Base-by-base conservation (phyloP, 495 filamentous ascomycete species). In the Astrothelium subdiscretum region DNA sequence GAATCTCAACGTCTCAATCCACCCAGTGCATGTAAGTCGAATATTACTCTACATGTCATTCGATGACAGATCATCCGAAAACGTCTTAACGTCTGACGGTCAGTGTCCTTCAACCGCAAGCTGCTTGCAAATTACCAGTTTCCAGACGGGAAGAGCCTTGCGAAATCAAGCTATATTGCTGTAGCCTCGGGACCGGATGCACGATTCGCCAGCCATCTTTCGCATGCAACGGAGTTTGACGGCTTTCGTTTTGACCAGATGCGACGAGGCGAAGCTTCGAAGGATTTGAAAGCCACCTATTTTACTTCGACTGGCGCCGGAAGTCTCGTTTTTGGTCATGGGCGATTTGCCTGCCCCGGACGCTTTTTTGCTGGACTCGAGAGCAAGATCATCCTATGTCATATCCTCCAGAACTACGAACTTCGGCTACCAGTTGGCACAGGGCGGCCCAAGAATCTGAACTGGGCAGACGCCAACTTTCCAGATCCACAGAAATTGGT, bases 1-100 rank as follows among this genome's bases (percentile, higher is more conserved):
- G 66, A 67, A 40, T 66, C 64, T 26, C 66, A 67, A 48, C 42
- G 66, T 18, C 27, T 67, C 10, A 58, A 52, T 29, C 66, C 66
- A 24, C 31, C 59, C n/a, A 27, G 20, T 31, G 20, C 32, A 48
- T 60, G 59, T 43, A 60, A 3, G 59, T 44, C 59, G 12, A 44
- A 60, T 32, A 60, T 38, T 13, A 6, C 32, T 13, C 13, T 38
- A 12, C 59, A 40, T 43, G 32, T 27, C 35, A 60, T 38, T 38
- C 13, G 32, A 38, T 13, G 32, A 38, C 13, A 38, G 5, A 13
- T 13, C 32, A 38, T 38, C 32, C 32, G 32, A 38, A 6, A 13
- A 38, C 5, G 32, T 38, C 32, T 38, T 38, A 38, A 38, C 32
- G 6, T 38, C 13, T 38, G 32, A 38, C 13, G 32, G 13, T 5